Evolutionary conservation across 305 asterid genomes (phyloP), one percentile per base, ranked within the genome.

Genomic region (Ilex paraguariensis): DNA sequence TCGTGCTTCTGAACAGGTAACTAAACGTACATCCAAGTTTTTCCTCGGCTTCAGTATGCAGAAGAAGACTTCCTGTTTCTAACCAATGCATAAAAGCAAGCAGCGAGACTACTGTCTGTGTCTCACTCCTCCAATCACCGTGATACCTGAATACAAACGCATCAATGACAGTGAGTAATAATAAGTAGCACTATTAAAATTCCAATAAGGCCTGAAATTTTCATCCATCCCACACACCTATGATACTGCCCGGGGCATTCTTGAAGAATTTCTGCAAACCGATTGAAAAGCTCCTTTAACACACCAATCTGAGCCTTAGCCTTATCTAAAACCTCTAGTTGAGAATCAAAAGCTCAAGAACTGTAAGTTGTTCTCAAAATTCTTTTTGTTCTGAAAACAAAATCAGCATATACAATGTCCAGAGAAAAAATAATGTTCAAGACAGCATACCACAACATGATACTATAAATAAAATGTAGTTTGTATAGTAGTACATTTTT

Each of bases 161-260:
- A 66, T 60, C 62, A 52, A 66, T 14, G 31, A 61, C 57, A 61
- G 33, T 44, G 21, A 54, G 33, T 33, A 46, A 10, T 2, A 46
- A 13, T 13, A 42, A 42, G n/a, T 10, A 46, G 52, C 52, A 46
- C 13, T 13, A 11, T 6, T 1, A 10, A 42, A 11, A 10, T 46
- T 1, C 15, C 15, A 8, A 46, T 46, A 46, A 36, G 42, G 5
- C 52, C 52, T 0, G 54, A 66, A 50, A 63, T 67, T 46, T 48
- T 32, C 44, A 13, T n/a, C 40, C 13, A 9, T 55, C 64, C 66
- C 64, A 56, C 76, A 59, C 65, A 88, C 98, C 97, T 77, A 55
- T 89, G 85, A 73, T 92, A 89, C 49, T 92, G 97, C 14, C 85
- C 96, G 30, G 98, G 96, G 65, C 78, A 82, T 72, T 89, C 95